These are phyloP conservation scores for Leccinum pseudoinsigne DNA, from an alignment of 1,284 basidiomycete genomes.

Conservation along the genomic window DNA sequence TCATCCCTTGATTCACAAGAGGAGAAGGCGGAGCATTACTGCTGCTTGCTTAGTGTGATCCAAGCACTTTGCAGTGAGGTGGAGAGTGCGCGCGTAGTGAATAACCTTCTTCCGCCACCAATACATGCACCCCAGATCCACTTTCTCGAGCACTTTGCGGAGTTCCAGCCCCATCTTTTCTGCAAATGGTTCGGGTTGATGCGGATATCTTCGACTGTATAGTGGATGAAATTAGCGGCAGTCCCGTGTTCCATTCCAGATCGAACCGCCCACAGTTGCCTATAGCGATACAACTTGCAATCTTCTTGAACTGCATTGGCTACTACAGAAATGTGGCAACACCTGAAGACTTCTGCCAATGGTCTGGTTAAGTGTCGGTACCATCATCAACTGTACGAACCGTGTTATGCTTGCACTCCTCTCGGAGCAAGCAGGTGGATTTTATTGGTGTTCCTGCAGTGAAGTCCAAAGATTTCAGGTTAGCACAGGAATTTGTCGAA, in stretches of 20 bases:
- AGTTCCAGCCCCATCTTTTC: neutral
- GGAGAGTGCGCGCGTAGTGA: neutral
- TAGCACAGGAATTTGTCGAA: neutral
- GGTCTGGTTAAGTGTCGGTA: slow-evolving; percentile 23
- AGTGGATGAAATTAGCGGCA: neutral
- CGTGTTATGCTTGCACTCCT: slow-evolving; percentile 5
- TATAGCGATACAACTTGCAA: neutral
- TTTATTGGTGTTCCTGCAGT: neutral
- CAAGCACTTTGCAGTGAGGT: neutral
- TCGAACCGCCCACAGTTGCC: neutral
- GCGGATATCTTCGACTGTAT: neutral
- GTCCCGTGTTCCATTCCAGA: neutral
- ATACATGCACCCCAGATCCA: neutral
- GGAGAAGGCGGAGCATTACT: neutral
- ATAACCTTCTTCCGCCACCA: neutral
- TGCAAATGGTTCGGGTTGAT: neutral
- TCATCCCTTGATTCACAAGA: neutral
- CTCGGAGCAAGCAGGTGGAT: neutral
- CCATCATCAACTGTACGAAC: slow-evolving; percentile 9
- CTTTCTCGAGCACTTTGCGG: neutral
- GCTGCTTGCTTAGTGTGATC: neutral
- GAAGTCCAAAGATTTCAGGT: neutral
- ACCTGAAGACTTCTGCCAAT: slow-evolving; percentile 29
- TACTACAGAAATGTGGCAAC: neutral
- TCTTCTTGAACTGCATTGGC: neutral